Base-by-base conservation (phyloP, 192 early-diverging fungal genomes). In the Ramicandelaber brevisporus region DNA sequence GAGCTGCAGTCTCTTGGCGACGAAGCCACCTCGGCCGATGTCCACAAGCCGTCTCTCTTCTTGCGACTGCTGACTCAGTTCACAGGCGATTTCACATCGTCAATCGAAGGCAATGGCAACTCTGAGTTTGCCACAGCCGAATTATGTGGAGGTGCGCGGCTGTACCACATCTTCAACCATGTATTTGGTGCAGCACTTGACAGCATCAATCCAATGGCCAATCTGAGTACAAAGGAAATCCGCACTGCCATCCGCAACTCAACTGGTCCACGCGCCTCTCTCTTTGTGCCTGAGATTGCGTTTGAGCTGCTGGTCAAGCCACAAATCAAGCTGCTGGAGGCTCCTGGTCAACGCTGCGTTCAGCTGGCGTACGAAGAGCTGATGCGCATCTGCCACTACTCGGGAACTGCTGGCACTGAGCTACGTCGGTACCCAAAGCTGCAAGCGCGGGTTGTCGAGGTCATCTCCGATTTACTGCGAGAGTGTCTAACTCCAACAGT, bases 281-380 rank as follows among this genome's bases (percentile, higher is more conserved):
- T 81, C 9, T 81, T 81, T 59, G 74, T 81, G 7, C 78, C 78
- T 6, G 78, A 81, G 40, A 63, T 78, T 41, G 78, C 78, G 5
- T 81, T 81, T 55, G 73, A 81, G 41, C 55, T 81, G 15, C 33
- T 81, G 18, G 78, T 81, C 31, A 73, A 70, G 37, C 78, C 78
- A 21, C 74, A 78, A 42, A 76, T 81, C 33, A 66, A 64, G 33
- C 38, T 65, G 17, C 53, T 81, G 10, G 74, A 78, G 43, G 46
- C 66, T 6, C 74, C 78, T 5, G 70, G 70, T 26, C 54, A 73
- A 48, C 55, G 74, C 31, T 81, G 78, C 37, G 78, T 81, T 14
- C 73, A 81, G 38, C 55, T 73, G 14, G 78, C 66, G 1, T 78
- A 81, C 52, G 78, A 81, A 42, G 78, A 81, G 36, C 44, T 81